A percentile compares a stretch with the other conserved stretches of the same genome.
These are phyloP conservation scores for Aspergillus japonicus DNA, from an alignment of 2,329 filamentous ascomycete species.

Conservation along the genomic window DNA sequence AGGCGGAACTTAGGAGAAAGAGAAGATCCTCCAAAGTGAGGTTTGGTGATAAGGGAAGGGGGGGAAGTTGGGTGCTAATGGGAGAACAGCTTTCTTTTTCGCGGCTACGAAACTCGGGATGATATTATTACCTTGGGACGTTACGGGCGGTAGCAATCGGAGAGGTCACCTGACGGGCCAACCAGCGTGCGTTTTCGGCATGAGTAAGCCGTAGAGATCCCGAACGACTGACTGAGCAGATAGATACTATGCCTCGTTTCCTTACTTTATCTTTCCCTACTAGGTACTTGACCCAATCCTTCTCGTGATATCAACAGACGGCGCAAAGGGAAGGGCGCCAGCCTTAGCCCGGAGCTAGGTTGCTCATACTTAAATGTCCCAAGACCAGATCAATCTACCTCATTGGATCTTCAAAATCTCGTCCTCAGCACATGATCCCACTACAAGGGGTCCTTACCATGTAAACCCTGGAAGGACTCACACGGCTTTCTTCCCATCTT, in stretches of 20 bases:
- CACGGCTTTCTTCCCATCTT: slow-evolving; percentile 8
- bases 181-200: slow-evolving; percentile 25
- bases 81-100: slow-evolving; percentile 40
- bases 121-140: slow-evolving; percentile 22
- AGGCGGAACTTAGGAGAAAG: slow-evolving; percentile 10
- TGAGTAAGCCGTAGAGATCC: slow-evolving; percentile 30
- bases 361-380: too few species aligned
- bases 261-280: too few species aligned
- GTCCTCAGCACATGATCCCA: too few species aligned
- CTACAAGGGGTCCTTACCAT: too few species aligned
- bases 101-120: slow-evolving; percentile 31
- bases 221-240: slow-evolving; percentile 7
- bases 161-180: slow-evolving; percentile 29
- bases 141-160: slow-evolving; percentile 22
- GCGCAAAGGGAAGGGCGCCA: too few species aligned
- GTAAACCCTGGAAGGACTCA: not conserved
- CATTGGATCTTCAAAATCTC: too few species aligned
- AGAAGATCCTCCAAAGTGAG: slow-evolving; percentile 18
- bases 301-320: too few species aligned
- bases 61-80: slow-evolving; percentile 16
- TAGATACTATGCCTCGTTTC: too few species aligned
- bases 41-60: slow-evolving; percentile 11
- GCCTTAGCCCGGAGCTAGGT: too few species aligned
- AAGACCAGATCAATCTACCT: too few species aligned
- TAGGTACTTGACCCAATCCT: too few species aligned